phyloP scores from a whole-genome alignment of 2,329 filamentous ascomycete genomes.

The Passalora sequoiae region DNA sequence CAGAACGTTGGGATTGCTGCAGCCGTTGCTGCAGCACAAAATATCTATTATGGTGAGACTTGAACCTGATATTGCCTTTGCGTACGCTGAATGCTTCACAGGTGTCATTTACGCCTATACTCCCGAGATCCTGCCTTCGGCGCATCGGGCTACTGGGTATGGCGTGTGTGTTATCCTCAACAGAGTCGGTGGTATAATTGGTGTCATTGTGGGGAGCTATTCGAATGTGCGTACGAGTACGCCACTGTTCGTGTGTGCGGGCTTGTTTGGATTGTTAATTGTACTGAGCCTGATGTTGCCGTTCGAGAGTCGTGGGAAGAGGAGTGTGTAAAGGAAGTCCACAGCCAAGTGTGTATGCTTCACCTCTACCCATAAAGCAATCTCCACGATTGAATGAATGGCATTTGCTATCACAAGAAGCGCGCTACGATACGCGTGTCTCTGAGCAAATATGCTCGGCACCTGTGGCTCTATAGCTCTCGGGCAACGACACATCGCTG shows the following conservation, averaged over 20 bases:
- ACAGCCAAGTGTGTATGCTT: too few species aligned
- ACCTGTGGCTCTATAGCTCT: too few species aligned
- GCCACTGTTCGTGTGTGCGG: conserved; percentile 27
- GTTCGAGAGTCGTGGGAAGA: conserved; percentile 25
- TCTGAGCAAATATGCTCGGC: too few species aligned
- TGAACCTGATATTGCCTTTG: too few species aligned
- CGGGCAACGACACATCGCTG: too few species aligned
- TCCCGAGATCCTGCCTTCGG: conserved; percentile 68
- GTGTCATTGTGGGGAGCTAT: conserved; percentile 26
- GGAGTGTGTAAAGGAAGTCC: conserved; percentile 3
- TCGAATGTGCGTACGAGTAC: conserved; percentile 26
- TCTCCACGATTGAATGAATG: too few species aligned
- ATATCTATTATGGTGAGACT: conserved; percentile 66
- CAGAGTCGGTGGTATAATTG: conserved; percentile 25
- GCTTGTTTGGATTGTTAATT: conserved; percentile 25
- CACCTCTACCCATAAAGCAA: too few species aligned
- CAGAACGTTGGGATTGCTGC: conserved; percentile 25
- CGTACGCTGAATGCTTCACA: too few species aligned
- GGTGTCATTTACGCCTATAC: conserved; percentile 72
- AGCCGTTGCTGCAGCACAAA: conserved; percentile 34
- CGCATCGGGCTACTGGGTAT: conserved; percentile 61
- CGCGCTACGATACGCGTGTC: too few species aligned
- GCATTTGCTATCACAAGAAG: too few species aligned
- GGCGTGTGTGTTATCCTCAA: conserved; percentile 26
- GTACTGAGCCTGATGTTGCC: conserved; percentile 25